Percentiles rank a stretch among this genome's conserved stretches.
phyloP scores from a whole-genome alignment of 2,329 filamentous ascomycete species.

The Fusarium concolor region DNA sequence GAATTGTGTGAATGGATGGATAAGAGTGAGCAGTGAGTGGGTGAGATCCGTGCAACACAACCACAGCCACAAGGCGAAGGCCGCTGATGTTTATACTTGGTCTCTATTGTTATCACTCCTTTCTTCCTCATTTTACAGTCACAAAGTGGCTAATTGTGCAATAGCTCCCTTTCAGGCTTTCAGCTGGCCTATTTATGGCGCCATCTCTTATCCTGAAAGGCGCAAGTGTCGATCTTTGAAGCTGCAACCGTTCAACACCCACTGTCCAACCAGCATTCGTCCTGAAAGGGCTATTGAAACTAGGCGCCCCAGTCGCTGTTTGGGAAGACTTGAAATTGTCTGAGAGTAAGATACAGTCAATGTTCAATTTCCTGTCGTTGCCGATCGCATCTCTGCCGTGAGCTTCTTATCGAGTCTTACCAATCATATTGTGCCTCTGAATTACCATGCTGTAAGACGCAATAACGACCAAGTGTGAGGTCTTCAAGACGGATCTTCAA shows the following conservation, averaged over 20 bases:
- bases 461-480: conserved; percentile 10
- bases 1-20: not conserved
- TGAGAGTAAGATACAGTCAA: not conserved
- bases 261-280: conserved; percentile 24
- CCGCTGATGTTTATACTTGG: conserved; percentile 23
- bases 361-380: conserved; percentile 5
- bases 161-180: conserved; percentile 3
- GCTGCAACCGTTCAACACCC: conserved; percentile 12
- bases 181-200: conserved; percentile 29
- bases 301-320: conserved; percentile 8
- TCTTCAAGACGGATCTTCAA: conserved; percentile 14
- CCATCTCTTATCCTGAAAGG: conserved; percentile 34
- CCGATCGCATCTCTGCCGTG: conserved; percentile 17
- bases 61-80: conserved; percentile 15
- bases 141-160: not conserved
- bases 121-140: conserved; percentile 3
- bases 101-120: not conserved
- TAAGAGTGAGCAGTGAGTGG: conserved; percentile 1
- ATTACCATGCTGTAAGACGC: conserved; percentile 13
- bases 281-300: conserved; percentile 23
- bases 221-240: conserved; percentile 38
- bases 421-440: conserved; percentile 3
- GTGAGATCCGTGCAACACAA: conserved; percentile 12
- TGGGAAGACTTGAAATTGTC: conserved; percentile 16
- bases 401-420: not conserved